phyloP scores from a whole-genome alignment of 2,329 filamentous ascomycete species.

The Sphaerulina vaccinii region DNA sequence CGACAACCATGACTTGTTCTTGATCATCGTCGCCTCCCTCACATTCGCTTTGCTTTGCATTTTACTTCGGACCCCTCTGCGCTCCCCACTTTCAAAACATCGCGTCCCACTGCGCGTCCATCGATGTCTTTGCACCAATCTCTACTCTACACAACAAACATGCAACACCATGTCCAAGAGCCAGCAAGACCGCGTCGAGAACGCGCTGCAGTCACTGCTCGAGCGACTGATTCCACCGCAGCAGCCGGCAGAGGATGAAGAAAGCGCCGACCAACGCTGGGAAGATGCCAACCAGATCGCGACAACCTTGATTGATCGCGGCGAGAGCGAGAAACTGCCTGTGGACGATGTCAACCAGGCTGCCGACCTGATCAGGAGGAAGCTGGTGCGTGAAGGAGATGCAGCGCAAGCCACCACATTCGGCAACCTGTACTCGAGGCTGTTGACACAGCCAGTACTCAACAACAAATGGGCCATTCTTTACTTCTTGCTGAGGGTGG shows the following conservation, averaged over 20 bases:
- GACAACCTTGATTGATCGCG: slow-evolving; percentile 45
- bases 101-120: slow-evolving; percentile 3
- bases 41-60: neutral
- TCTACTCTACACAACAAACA: slow-evolving; percentile 1
- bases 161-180: slow-evolving; percentile 13
- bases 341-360: slow-evolving; percentile 83
- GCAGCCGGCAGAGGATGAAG: slow-evolving; percentile 65
- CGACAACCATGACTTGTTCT: neutral
- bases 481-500: slow-evolving; percentile 80
- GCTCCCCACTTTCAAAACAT: slow-evolving; percentile 9
- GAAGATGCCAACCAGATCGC: slow-evolving; percentile 59
- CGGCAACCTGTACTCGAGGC: slow-evolving; percentile 83
- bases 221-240: slow-evolving; percentile 66
- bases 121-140: neutral
- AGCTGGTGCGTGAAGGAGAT: slow-evolving; percentile 72
- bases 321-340: slow-evolving; percentile 50
- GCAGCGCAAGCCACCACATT: slow-evolving; percentile 77
- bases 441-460: slow-evolving; percentile 86
- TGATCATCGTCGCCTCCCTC: neutral
- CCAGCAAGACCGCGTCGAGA: slow-evolving; percentile 63
- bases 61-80: neutral
- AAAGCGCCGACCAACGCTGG: slow-evolving; percentile 66
- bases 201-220: slow-evolving; percentile 76
- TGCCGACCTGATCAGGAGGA: slow-evolving; percentile 86
- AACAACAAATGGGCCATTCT: slow-evolving; percentile 97